phyloP scores from a whole-genome alignment of 176 grass and related monocot genomes.

The Tillandsia fasciculata region DNA sequence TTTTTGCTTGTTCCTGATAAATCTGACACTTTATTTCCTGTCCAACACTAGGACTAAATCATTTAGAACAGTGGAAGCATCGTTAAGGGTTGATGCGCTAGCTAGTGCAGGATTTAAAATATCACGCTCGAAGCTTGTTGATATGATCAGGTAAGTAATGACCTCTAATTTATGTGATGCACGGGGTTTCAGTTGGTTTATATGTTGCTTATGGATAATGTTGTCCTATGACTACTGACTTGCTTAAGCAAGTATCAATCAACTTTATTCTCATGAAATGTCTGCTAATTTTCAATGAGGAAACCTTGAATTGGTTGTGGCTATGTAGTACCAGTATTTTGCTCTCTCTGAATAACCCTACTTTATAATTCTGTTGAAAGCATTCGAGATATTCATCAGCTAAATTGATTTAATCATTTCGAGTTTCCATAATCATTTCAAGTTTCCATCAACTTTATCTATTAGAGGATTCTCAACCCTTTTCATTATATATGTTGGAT shows the following conservation, averaged over 20 bases:
- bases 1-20: slow-evolving; percentile 12
- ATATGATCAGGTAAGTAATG: slow-evolving; percentile 55
- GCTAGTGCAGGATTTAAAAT: slow-evolving; percentile 93
- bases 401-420: not conserved
- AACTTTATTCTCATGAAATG: too few relatives aligned
- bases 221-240: not conserved
- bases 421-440: too few relatives aligned
- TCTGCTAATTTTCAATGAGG: too few relatives aligned
- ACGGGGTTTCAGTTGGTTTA: too few relatives aligned
- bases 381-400: not conserved
- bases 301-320: too few relatives aligned
- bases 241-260: not conserved
- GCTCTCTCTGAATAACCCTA: too few relatives aligned
- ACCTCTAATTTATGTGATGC: not conserved
- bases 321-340: too few relatives aligned
- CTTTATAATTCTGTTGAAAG: too few relatives aligned
- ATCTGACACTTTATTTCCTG: slow-evolving; percentile 9
- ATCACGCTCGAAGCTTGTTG: slow-evolving; percentile 85
- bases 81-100: slow-evolving; percentile 81
- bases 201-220: too few relatives aligned
- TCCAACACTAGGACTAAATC: slow-evolving; percentile 57
- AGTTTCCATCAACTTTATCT: too few relatives aligned
- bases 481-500: too few relatives aligned
- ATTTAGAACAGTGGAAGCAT: slow-evolving; percentile 84
- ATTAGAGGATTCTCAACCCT: too few relatives aligned